Base-by-base conservation (phyloP, 257 asterid genomes). In the Jasminum sambac region DNA sequence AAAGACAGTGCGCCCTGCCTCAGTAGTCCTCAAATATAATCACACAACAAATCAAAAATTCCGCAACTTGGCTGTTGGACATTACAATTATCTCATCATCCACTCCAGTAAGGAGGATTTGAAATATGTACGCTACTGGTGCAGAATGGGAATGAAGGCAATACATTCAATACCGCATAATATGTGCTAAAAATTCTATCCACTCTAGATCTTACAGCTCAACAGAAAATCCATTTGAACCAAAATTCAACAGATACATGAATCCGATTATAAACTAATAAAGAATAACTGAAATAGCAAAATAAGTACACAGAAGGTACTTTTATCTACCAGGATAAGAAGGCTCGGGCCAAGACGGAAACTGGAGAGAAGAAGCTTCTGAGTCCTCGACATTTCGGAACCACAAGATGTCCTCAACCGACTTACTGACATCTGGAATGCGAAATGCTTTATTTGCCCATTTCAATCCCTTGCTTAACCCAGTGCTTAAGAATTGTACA, bases 291-390 rank as follows among this genome's bases (percentile, higher is more conserved):
- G 9, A 9, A 55, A 55, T 21, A 55, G 9, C n/a, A 24, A 55
- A 6, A 8, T 55, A 13, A 40, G 10, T 19, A 52, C 8, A 21
- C 34, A 55, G 9, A 50, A 50, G 16, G 6, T 21, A 21, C 34
- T 55, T 55, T 30, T 23, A 8, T 2, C 13, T 11, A 85, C 97
- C 96, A 84, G 96, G 85, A 77, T 91, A 94, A 52, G 42, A 81
- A 74, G 99, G 97, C 80, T 86, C 90, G 63, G 99, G 95, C 92
- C 94, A 86, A 16, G 87, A 69, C 55, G 92, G 91, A 58, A 76
- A 42, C 76, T 38, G 77, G 23, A 69, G 72, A 36, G 19, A 39
- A 65, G 79, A 69, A 55, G 77, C 84, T 25, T 41, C 60, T 8
- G 88, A 86, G 70, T 91, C 85, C 80, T 94, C 96, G 57, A 84